Percentiles rank a stretch among this genome's conserved stretches.
Evolutionary conservation across 495 filamentous ascomycete species (phyloP).

Genomic region (Collariella sp.): DNA sequence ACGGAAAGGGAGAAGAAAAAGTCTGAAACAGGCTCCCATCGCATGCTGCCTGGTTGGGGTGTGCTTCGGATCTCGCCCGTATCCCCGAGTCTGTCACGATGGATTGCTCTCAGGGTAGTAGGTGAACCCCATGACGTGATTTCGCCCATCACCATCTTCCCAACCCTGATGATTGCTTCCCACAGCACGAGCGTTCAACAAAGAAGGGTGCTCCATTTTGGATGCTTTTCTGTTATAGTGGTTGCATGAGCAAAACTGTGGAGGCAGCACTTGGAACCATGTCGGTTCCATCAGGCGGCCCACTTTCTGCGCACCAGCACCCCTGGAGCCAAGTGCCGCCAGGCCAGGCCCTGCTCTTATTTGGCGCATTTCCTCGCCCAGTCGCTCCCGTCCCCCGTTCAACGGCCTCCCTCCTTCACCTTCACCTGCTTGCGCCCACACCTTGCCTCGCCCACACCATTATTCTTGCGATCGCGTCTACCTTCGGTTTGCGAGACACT

Average conservation of each 20-base stretch:
- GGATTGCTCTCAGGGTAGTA: not conserved
- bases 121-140: not conserved
- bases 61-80: not conserved
- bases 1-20: not conserved
- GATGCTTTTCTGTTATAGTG: conserved; percentile 14
- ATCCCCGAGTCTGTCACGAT: not conserved
- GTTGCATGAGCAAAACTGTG: conserved; percentile 18
- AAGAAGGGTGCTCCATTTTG: conserved; percentile 4
- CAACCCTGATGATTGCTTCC: not conserved
- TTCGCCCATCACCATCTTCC: not conserved
- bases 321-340: conserved; percentile 17
- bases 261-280: conserved; percentile 12
- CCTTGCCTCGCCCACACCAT: not conserved
- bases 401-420: conserved; percentile 10
- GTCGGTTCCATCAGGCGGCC: conserved; percentile 27
- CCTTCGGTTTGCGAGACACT: not conserved
- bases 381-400: conserved; percentile 5
- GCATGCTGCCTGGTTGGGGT: not conserved
- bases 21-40: conserved; percentile 1
- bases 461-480: not conserved
- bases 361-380: conserved; percentile 31
- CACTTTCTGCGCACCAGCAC: conserved; percentile 13
- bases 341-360: conserved; percentile 21
- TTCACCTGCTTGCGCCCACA: conserved; percentile 6
- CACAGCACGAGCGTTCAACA: not conserved